Evolutionary conservation across 2,329 filamentous ascomycete species (phyloP), one percentile per base, ranked within the genome.

Genomic region (Magnaporthiopsis incrustans): DNA sequence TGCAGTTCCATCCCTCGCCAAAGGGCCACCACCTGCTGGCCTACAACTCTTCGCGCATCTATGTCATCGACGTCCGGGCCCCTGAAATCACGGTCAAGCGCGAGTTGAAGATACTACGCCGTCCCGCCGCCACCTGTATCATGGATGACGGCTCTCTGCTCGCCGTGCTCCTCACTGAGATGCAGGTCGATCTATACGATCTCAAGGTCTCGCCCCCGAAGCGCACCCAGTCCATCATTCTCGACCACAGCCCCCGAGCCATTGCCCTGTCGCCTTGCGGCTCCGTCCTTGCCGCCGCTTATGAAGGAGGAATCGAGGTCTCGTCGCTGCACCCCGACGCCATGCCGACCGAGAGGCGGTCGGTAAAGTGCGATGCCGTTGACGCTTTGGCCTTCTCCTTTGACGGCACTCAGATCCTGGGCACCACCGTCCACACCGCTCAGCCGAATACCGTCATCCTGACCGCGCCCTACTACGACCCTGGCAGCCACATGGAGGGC

Each of bases 271-370:
- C 92, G 0, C 91, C 92, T 1, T 90, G 89, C 67, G 91, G 91
- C 30, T 87, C 88, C 58, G 90, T 97, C 18, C 77, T 97, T 59
- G 92, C 92, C 30, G 89, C 91, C 22, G 92, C 92, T 10, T 96
- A 93, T 74, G 87, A 92, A 71, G 90, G 90, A 64, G 91, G 90
- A n/a, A 93, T 97, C 67, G 92, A 97, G 74, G 90, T 97, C 0
- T 87, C 90, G 33, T 90, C 91, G 6, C 78, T 96, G 56, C 85
- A 85, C 60, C 80, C 87, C 2, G 84, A 81, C 63, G 86, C 85
- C 32, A 71, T 88, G 33, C 75, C 84, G 15, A 89, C 85, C 0
- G 89, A 92, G 68, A 83, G 89, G 70, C 82, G 91, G 68, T 85
- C 90, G 14, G 90, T 94, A 65, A 91, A 92, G 71, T 94, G 90